Base-by-base conservation (phyloP, 352 stramenopile genomes). In the Phytophthora melonis region DNA sequence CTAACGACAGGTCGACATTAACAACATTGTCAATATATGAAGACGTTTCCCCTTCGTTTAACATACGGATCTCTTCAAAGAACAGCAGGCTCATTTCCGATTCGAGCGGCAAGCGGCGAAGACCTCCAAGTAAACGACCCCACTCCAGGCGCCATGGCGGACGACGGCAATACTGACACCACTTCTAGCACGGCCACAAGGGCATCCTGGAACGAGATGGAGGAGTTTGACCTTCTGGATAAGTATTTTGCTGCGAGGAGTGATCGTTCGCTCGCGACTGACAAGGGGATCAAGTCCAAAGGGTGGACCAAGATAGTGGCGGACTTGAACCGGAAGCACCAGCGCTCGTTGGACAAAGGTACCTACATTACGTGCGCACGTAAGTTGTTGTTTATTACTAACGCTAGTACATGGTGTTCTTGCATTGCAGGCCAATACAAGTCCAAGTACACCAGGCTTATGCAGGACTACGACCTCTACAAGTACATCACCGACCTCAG, bases 211-310 rank as follows among this genome's bases (percentile, higher is more conserved):
- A 39, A 23, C 13, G 53, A 63, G 8, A 47, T 58, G 16, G 25
- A 70, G 13, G 63, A 70, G 54, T 70, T 70, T 21, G 27, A 70
- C 14, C 53, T 70, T 8, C 27, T 70, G 18, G 63, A 64, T 21
- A 70, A 50, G 8, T 58, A 63, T 30, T 32, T 63, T 50, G 13
- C 8, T 32, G 63, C 53, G 39, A 21, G 27, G 23, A 56, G 52
- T 43, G 49, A 58, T 19, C 50, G 3, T 7, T 54, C 47, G 14
- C 39, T 53, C 6, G 41, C 63, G 9, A 63, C 63, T 8, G 39
- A 63, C 13, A 70, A 58, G 50, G 39, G 36, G 0, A 61, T 54
- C 19, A 54, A 63, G 23, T 2, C 16, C 36, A 45, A 45, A 13
- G 36, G 36, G 4, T 45, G 34, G 36, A 45, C 36, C 5, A 18